A percentile compares a stretch with the other conserved stretches of the same genome.
These are phyloP conservation scores for Annulohypoxylon truncatum DNA, from an alignment of 2,329 filamentous ascomycete genomes.

Conservation along the genomic window DNA sequence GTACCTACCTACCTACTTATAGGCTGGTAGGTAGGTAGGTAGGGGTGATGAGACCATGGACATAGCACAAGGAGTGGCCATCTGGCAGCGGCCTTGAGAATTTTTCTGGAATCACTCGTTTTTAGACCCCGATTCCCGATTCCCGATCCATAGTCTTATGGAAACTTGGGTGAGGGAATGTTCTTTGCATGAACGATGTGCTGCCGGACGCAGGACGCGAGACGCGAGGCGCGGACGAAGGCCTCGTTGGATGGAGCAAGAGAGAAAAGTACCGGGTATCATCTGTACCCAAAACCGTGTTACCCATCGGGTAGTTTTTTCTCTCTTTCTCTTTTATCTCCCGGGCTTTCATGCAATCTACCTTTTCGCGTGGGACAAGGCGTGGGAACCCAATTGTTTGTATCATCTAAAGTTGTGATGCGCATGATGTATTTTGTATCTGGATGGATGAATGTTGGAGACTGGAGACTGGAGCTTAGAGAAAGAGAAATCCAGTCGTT, in stretches of 20 bases:
- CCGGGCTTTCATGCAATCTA: constrained; percentile 29
- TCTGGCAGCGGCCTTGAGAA: constrained; percentile 9
- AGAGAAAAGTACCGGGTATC: not conserved
- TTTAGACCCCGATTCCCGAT: not conserved
- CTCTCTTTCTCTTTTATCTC: constrained; percentile 24
- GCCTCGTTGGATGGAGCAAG: not conserved
- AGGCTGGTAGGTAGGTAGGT: not conserved
- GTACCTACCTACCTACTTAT: not conserved
- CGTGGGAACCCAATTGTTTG: constrained; percentile 36
- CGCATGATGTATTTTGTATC: not conserved
- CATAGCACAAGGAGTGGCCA: not conserved
- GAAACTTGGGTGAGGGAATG: constrained; percentile 17
- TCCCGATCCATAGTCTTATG: constrained; percentile 3
- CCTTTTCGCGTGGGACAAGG: constrained; percentile 31
- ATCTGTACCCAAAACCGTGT: not conserved
- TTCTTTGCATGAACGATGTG: constrained; percentile 31
- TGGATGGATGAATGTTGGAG: constrained; percentile 13
- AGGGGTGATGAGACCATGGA: not conserved
- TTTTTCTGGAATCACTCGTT: constrained; percentile 28
- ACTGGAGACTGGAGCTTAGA: not conserved
- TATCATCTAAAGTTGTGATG: constrained; percentile 19
- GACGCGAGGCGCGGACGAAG: not conserved
- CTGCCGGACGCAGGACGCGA: not conserved
- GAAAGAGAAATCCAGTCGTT: no score
- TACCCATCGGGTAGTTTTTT: constrained; percentile 30